Evolutionary conservation across 2,329 filamentous ascomycete genomes (phyloP).

Genomic region (Cladophialophora carrionii): DNA sequence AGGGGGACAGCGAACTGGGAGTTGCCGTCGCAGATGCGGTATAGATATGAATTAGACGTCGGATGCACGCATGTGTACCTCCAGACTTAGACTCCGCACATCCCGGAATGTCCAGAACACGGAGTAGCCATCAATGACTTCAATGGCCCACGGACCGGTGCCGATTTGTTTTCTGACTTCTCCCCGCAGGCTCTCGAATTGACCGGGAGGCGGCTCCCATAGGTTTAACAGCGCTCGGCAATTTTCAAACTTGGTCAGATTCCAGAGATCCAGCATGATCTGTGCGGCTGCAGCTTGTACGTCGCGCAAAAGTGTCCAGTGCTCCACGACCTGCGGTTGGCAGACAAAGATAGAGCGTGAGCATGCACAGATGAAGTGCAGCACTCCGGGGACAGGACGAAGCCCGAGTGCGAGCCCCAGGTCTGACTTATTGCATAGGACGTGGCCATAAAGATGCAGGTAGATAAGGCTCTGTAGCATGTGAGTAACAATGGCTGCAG

Average conservation of each 20-base stretch:
- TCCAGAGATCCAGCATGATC: background rate
- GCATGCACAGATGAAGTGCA: background rate
- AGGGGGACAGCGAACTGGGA: slow-evolving; percentile 12
- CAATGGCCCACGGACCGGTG: slow-evolving; percentile 2
- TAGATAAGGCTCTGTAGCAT: background rate
- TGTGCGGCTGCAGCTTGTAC: background rate
- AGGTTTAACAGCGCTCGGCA: background rate
- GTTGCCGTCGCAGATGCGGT: slow-evolving; percentile 1
- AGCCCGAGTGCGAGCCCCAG: background rate
- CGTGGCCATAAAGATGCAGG: background rate
- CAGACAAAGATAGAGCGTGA: background rate
- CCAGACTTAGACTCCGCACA: slow-evolving; percentile 3
- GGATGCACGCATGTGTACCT: background rate
- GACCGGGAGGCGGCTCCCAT: background rate
- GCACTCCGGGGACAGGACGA: background rate
- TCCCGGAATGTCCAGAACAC: slow-evolving; percentile 12
- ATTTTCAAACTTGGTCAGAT: background rate
- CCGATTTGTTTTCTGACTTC: background rate
- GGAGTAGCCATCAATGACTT: slow-evolving; percentile 10
- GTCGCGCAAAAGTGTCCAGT: background rate
- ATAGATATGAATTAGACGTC: background rate
- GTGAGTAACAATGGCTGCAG: background rate
- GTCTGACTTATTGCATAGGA: background rate
- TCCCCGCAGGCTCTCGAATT: background rate
- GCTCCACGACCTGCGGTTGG: background rate